A percentile compares a stretch with the other conserved stretches of the same genome.
These are phyloP conservation scores for Taphrina flavorubra DNA, from an alignment of 1,139 yeast species.

Conservation along the genomic window DNA sequence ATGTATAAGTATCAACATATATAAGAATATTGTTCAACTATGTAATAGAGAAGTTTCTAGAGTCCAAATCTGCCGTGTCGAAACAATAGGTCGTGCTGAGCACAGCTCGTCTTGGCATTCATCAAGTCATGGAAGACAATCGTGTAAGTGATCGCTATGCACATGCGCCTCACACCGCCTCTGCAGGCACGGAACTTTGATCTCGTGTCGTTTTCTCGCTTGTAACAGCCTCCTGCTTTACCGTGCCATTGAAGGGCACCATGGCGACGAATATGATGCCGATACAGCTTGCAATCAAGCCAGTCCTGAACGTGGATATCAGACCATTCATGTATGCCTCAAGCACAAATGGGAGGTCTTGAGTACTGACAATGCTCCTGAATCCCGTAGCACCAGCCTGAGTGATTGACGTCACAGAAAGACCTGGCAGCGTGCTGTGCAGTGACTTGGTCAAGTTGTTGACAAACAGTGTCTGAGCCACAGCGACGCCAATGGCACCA, in stretches of 20 bases:
- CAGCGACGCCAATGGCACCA: slow-evolving; percentile 41
- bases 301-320: slow-evolving; percentile 8
- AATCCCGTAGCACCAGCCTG: slow-evolving; percentile 30
- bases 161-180: not conserved
- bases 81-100: no score
- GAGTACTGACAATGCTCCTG: slow-evolving; percentile 25
- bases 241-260: slow-evolving; percentile 25
- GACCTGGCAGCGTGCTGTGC: slow-evolving; percentile 2
- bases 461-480: slow-evolving; percentile 40
- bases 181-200: not conserved
- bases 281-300: slow-evolving; percentile 15
- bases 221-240: not conserved
- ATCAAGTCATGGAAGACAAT: no score
- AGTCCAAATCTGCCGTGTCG: no score
- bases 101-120: no score
- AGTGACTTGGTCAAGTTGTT: slow-evolving; percentile 29
- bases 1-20: no score
- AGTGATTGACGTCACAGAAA: slow-evolving; percentile 46
- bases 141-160: no score
- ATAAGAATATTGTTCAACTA: no score
- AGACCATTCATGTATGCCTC: slow-evolving; percentile 31
- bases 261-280: slow-evolving; percentile 20
- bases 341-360: slow-evolving; percentile 11
- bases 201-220: not conserved
- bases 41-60: no score